Conservation (phyloP, 192 early-diverging fungal genomes). For the Coemansia sp. region DNA sequence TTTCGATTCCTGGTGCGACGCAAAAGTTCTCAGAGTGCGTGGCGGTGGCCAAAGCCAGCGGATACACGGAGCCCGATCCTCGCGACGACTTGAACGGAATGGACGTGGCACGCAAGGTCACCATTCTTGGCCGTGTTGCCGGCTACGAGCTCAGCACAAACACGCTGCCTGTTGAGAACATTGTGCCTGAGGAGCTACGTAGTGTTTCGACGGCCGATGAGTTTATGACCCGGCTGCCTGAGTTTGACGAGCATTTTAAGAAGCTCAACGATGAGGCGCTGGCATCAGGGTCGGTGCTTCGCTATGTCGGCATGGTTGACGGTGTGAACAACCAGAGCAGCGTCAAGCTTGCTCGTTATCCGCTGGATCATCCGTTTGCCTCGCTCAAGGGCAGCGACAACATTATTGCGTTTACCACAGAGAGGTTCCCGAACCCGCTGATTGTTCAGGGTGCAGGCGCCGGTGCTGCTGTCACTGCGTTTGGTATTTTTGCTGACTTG, state of each 20-base stretch:
- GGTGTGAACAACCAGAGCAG: conserved; percentile 62
- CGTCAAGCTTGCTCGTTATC: conserved; percentile 80
- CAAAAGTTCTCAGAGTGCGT: conserved; percentile 88
- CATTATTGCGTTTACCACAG: conserved; percentile 94
- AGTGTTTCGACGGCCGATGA: conserved; percentile 67
- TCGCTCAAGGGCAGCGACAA: conserved; percentile 97
- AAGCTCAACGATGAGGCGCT: conserved; percentile 77
- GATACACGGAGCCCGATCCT: conserved; percentile 98
- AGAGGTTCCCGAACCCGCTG: conserved; percentile 89
- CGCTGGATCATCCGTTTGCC: conserved; percentile 90
- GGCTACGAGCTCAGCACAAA: conserved; percentile 75
- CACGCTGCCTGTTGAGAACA: conserved; percentile 89
- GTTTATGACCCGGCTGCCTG: conserved; percentile 82
- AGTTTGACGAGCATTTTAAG: conserved; percentile 84
- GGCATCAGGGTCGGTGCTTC: conserved; percentile 72
- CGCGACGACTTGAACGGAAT: conserved; percentile 98
- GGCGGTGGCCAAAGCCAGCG: conserved; percentile 82
- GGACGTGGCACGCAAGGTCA: conserved; percentile 98
- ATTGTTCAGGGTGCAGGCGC: conserved; percentile 97
- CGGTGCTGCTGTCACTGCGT: conserved; percentile 95
- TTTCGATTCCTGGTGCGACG: conserved; percentile 66
- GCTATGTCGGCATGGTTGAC: conserved; percentile 92
- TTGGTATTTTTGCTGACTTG: conserved; percentile 94
- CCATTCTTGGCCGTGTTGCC: conserved; percentile 84
- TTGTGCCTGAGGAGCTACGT: conserved; percentile 87